phyloP scores from a whole-genome alignment of 768 basidiomycete species.

The Amanita polypyramis region DNA sequence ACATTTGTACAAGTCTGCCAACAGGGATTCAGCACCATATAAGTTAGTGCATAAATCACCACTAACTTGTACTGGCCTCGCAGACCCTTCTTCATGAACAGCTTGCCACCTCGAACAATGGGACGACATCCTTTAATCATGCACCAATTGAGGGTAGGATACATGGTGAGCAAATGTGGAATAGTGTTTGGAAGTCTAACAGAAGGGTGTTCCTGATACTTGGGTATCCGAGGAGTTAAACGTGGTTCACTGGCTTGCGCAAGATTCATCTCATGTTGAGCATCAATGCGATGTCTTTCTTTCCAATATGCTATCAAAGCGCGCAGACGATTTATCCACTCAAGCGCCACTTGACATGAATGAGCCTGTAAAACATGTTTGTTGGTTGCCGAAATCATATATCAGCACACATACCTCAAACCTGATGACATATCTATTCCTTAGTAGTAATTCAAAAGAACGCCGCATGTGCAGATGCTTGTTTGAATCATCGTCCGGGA shows the following conservation, averaged over 20 bases:
- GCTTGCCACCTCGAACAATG: conserved; percentile 60
- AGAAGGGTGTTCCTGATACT: conserved; percentile 31
- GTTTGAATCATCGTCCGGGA: conserved; percentile 29
- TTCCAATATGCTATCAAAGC: conserved; percentile 74
- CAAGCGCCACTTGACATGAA: conserved; percentile 54
- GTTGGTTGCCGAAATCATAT: neutral
- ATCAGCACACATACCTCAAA: conserved; percentile 57
- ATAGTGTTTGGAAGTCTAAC: conserved; percentile 41
- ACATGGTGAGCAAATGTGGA: conserved; percentile 52
- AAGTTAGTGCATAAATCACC: neutral
- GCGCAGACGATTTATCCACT: conserved; percentile 78
- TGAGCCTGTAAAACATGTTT: conserved; percentile 35
- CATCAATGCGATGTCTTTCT: conserved; percentile 62
- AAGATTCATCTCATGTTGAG: conserved; percentile 72
- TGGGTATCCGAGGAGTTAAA: conserved; percentile 45
- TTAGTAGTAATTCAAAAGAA: conserved; percentile 69
- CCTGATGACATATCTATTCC: conserved; percentile 54
- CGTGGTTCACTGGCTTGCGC: conserved; percentile 49
- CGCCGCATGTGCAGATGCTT: conserved; percentile 46
- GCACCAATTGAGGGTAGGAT: conserved; percentile 66
- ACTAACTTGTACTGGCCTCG: conserved; percentile 73
- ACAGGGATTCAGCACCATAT: conserved; percentile 1
- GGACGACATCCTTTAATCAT: conserved; percentile 69
- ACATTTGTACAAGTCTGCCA: conserved; percentile 54
- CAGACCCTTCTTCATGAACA: conserved; percentile 62